A percentile compares a stretch with the other conserved stretches of the same genome.
phyloP scores from a whole-genome alignment of 2,329 filamentous ascomycete species.

The Ophiostoma perfectum region DNA sequence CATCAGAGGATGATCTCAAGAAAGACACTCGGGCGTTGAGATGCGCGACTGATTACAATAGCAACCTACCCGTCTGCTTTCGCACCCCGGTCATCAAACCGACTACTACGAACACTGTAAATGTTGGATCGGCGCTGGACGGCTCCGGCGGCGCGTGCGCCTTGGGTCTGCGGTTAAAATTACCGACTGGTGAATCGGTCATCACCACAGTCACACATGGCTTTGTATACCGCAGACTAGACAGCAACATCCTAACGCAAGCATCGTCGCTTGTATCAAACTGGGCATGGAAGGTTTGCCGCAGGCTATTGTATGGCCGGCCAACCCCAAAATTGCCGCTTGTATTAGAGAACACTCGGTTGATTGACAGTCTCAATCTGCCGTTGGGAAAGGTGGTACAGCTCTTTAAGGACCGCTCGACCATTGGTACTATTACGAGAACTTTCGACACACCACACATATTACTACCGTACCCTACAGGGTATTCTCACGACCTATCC shows the following conservation, averaged over 20 bases:
- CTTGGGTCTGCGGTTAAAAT: neutral
- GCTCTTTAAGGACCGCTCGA: neutral
- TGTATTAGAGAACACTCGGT: neutral
- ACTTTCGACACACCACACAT: neutral
- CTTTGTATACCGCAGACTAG: neutral
- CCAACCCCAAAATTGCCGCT: neutral
- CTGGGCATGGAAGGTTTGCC: neutral
- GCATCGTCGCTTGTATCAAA: neutral
- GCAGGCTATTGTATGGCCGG: neutral
- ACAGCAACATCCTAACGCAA: neutral
- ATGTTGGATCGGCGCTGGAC: neutral
- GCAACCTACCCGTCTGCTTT: neutral
- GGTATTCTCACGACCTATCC: neutral
- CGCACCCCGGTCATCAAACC: neutral
- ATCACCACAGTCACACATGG: neutral
- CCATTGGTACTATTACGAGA: neutral
- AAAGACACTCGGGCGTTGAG: neutral
- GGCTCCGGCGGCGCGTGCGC: neutral
- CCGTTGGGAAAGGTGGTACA: neutral
- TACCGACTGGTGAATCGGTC: neutral
- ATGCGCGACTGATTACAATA: neutral
- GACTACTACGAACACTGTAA: neutral
- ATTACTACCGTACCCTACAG: neutral
- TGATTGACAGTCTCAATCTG: neutral
- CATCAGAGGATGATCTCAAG: neutral